phyloP scores from a whole-genome alignment of 1,284 basidiomycete genomes.

The Pyrrhoderma noxium region DNA sequence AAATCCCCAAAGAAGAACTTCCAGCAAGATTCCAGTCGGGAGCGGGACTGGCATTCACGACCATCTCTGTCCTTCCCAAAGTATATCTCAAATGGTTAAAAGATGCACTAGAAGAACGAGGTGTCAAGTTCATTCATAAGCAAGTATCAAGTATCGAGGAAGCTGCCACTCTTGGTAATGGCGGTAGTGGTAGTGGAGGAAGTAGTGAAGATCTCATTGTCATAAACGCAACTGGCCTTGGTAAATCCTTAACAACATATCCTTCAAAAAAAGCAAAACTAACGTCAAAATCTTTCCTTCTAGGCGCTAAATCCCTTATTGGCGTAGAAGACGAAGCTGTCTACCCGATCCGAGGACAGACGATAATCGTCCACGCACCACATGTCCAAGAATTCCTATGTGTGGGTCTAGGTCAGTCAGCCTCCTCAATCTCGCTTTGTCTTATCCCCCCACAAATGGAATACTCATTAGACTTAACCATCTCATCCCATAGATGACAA shows the following conservation, averaged over 20 bases:
- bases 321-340: conserved; percentile 71
- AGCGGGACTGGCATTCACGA: conserved; percentile 37
- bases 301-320: conserved; percentile 66
- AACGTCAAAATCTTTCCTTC: conserved; percentile 27
- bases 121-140: conserved; percentile 28
- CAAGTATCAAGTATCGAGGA: conserved; percentile 35
- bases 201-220: conserved; percentile 32
- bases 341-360: conserved; percentile 83
- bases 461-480: background rate
- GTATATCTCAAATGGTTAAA: conserved; percentile 44
- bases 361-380: conserved; percentile 70
- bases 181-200: too few relatives aligned
- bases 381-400: conserved; percentile 36
- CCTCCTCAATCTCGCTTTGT: background rate
- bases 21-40: conserved; percentile 27
- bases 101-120: conserved; percentile 30
- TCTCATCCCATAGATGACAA: background rate
- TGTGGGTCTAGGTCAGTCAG: background rate
- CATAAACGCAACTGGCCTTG: conserved; percentile 43
- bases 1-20: conserved; percentile 29
- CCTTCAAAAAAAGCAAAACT: too few relatives aligned
- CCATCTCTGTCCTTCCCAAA: conserved; percentile 41
- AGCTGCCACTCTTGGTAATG: conserved; percentile 31
- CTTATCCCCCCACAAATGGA: background rate
- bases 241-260: too few relatives aligned